Percentiles rank a stretch among this genome's conserved stretches.
phyloP scores from a whole-genome alignment of 768 basidiomycete species.

The Solioccasus polychromus region DNA sequence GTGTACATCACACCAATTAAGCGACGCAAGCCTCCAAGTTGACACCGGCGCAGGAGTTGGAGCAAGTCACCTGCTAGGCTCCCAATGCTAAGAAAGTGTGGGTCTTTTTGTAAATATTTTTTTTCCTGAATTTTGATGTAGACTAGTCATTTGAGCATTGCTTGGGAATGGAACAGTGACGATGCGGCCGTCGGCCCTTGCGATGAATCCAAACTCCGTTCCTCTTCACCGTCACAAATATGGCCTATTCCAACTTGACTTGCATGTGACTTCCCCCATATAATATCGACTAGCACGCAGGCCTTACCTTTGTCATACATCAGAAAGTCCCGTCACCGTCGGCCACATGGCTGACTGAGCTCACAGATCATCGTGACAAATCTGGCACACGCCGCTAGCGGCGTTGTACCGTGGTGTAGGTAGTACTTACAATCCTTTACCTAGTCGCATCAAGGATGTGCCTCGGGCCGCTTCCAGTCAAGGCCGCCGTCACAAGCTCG shows the following conservation, averaged over 20 bases:
- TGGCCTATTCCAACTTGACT: no score
- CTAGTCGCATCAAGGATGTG: background rate
- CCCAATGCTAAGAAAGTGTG: background rate
- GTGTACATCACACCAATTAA: background rate
- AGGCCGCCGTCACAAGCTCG: constrained; percentile 2
- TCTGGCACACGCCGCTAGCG: no score
- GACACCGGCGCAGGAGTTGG: background rate
- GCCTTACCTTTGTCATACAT: background rate
- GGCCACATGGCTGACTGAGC: background rate
- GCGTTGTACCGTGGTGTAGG: no score
- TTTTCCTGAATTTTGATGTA: background rate
- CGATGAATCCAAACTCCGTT: constrained; percentile 2
- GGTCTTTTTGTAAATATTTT: background rate
- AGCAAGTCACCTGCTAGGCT: no score
- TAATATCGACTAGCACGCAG: no score
- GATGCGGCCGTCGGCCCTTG: background rate
- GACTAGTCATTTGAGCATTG: no score
- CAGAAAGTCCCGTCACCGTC: background rate
- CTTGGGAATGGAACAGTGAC: background rate
- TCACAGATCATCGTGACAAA: background rate
- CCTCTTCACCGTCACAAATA: no score
- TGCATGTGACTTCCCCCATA: no score
- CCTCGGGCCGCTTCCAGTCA: no score
- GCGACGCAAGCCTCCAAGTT: background rate
- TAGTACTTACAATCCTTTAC: no score